phyloP scores from a whole-genome alignment of 176 grass and related monocot species.

The Paspalum notatum region DNA sequence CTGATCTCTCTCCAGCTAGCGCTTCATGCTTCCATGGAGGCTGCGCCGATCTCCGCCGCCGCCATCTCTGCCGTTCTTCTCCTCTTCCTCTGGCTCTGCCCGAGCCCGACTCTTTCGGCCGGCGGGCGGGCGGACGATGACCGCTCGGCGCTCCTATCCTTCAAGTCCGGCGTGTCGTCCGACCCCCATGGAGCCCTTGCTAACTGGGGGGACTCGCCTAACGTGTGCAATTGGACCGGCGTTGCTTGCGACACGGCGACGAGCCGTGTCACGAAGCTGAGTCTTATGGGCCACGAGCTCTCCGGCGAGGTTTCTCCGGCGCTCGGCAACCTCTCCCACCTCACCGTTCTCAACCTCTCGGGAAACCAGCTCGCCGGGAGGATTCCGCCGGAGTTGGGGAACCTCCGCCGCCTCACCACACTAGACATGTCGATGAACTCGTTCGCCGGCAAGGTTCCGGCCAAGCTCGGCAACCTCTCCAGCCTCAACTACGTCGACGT shows the following conservation, averaged over 20 bases:
- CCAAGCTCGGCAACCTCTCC: slow-evolving; percentile 48
- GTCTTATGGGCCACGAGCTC: slow-evolving; percentile 48
- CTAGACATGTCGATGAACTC: slow-evolving; percentile 43
- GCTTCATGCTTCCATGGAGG: slow-evolving; percentile 37
- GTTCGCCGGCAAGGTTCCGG: slow-evolving; percentile 25
- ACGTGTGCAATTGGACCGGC: slow-evolving; percentile 85
- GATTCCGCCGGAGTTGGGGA: slow-evolving; percentile 43
- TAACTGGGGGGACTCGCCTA: slow-evolving; percentile 44
- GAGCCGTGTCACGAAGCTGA: slow-evolving; percentile 52
- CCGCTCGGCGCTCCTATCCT: slow-evolving; percentile 52
- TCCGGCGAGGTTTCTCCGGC: slow-evolving; percentile 58
- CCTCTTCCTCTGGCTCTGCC: neutral
- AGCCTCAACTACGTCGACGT: slow-evolving; percentile 61
- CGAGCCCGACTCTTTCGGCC: neutral
- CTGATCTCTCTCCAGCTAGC: slow-evolving; percentile 2
- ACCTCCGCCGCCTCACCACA: slow-evolving; percentile 31
- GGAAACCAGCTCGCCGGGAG: slow-evolving; percentile 49
- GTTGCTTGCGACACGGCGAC: slow-evolving; percentile 51
- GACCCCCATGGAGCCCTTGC: slow-evolving; percentile 50
- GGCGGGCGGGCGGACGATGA: slow-evolving; percentile 21
- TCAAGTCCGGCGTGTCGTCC: slow-evolving; percentile 47
- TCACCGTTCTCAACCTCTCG: slow-evolving; percentile 61
- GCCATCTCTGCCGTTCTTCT: neutral
- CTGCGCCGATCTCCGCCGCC: neutral
- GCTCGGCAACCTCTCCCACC: slow-evolving; percentile 67